A percentile compares a stretch with the other conserved stretches of the same genome.
Conservation (phyloP, 2,329 filamentous ascomycete species). For the Plectosphaerella sp. region DNA sequence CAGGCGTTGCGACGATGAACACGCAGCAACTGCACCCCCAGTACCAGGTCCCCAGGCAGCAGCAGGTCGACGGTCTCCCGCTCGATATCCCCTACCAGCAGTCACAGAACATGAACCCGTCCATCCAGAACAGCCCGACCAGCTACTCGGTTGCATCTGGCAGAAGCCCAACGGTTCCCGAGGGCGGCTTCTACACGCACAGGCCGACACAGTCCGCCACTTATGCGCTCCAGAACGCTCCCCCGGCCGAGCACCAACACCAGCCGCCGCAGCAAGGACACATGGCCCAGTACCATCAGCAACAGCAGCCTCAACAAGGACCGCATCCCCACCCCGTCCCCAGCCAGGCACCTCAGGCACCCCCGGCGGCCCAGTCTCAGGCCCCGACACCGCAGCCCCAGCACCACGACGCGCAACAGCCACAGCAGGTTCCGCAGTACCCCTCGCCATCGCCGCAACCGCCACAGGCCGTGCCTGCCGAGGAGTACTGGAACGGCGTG, state of each 20-base stretch:
- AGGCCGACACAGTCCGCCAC: slow-evolving; percentile 42
- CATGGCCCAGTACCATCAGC: slow-evolving; percentile 30
- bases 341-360: slow-evolving; percentile 14
- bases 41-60: slow-evolving; percentile 49
- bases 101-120: slow-evolving; percentile 36
- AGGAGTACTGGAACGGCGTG: slow-evolving; percentile 47
- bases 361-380: not conserved
- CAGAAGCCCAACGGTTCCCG: slow-evolving; percentile 48
- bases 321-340: slow-evolving; percentile 28
- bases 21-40: slow-evolving; percentile 42
- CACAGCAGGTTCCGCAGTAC: slow-evolving; percentile 23
- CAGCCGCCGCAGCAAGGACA: slow-evolving; percentile 21
- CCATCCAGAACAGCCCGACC: slow-evolving; percentile 55
- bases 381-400: slow-evolving; percentile 10
- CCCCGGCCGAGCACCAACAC: slow-evolving; percentile 37
- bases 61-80: slow-evolving; percentile 35
- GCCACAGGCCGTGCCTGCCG: slow-evolving; percentile 23
- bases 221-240: slow-evolving; percentile 42
- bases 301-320: slow-evolving; percentile 33
- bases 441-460: slow-evolving; percentile 29
- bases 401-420: slow-evolving; percentile 14
- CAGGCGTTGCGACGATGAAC: slow-evolving; percentile 58
- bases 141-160: slow-evolving; percentile 53
- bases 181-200: slow-evolving; percentile 51
- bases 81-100: slow-evolving; percentile 49